phyloP scores from a whole-genome alignment of 202 grass and related monocot genomes.

The Dendrocalamus latiflorus region DNA sequence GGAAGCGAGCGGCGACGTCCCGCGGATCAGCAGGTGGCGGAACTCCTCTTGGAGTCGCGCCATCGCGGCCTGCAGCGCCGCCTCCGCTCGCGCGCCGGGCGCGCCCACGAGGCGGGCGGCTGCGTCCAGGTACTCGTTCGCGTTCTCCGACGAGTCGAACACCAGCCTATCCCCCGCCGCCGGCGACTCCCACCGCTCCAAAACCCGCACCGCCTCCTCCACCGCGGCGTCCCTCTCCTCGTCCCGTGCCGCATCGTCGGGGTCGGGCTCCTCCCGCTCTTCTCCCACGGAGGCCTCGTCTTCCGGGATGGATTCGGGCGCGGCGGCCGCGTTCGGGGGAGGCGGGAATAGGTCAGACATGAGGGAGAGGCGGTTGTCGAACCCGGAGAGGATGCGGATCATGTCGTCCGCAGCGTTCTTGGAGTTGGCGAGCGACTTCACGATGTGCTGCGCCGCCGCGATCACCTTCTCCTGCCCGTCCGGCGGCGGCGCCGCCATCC shows the following conservation, averaged over 20 bases:
- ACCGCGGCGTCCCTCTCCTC: constrained; percentile 37
- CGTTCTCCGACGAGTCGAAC: constrained; percentile 52
- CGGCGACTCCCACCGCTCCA: constrained; percentile 48
- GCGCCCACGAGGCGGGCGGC: constrained; percentile 37
- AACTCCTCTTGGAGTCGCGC: constrained; percentile 92
- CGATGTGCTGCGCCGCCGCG: constrained; percentile 75
- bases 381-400: constrained; percentile 73
- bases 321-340: neutral
- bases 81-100: constrained; percentile 37
- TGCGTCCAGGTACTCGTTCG: constrained; percentile 50
- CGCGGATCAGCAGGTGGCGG: constrained; percentile 63
- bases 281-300: constrained; percentile 26
- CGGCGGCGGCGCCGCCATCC: constrained; percentile 50
- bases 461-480: constrained; percentile 90
- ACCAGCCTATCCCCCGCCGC: constrained; percentile 16
- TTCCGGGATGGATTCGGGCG: neutral
- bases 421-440: constrained; percentile 78
- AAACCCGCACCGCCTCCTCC: constrained; percentile 33
- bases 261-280: neutral
- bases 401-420: constrained; percentile 86
- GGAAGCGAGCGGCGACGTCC: constrained; percentile 28
- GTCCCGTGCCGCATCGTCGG: constrained; percentile 21
- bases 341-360: constrained; percentile 52
- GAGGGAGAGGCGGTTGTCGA: constrained; percentile 68
- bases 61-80: constrained; percentile 85